Evolutionary conservation across 148 eudicot genomes (phyloP).

Genomic region (Rhododendron griersonianum): DNA sequence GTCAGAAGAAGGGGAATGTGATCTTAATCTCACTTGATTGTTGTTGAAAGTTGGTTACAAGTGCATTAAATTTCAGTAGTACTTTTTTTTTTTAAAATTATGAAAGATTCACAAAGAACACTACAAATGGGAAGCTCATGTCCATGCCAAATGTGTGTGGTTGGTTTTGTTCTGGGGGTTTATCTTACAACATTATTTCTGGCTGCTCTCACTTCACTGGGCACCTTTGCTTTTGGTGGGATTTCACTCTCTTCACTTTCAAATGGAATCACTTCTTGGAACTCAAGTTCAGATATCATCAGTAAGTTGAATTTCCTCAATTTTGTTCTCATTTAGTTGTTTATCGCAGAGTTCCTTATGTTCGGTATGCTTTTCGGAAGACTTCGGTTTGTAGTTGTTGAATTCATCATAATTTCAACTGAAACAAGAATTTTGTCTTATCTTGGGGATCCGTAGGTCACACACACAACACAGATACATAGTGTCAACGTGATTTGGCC

Average conservation of each 20-base stretch:
- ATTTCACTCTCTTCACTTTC: conserved; percentile 45
- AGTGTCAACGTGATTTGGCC: neutral
- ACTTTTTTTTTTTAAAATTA: no score
- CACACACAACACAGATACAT: no score
- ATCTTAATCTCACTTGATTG: neutral
- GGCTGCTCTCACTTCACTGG: conserved; percentile 70
- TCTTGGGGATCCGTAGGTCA: no score
- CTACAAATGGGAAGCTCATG: conserved; percentile 68
- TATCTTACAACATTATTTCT: conserved; percentile 72
- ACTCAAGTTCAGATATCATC: conserved; percentile 33
- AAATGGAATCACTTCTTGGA: conserved; percentile 32
- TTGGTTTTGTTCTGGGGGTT: conserved; percentile 75
- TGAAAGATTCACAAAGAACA: conserved; percentile 56
- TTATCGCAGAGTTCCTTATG: no score
- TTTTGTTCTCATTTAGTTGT: no score
- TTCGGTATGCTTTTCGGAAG: neutral
- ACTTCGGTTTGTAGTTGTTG: neutral
- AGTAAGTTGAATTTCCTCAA: conserved; percentile 38
- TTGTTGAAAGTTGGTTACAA: neutral
- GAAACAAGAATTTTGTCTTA: no score
- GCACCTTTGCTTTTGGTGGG: conserved; percentile 36
- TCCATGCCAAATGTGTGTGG: conserved; percentile 82
- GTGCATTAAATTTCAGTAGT: conserved; percentile 11
- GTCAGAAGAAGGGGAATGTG: neutral
- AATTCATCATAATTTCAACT: neutral